Conservation (phyloP, 2,329 filamentous ascomycete species). For the Pseudogymnoascus sp. region DNA sequence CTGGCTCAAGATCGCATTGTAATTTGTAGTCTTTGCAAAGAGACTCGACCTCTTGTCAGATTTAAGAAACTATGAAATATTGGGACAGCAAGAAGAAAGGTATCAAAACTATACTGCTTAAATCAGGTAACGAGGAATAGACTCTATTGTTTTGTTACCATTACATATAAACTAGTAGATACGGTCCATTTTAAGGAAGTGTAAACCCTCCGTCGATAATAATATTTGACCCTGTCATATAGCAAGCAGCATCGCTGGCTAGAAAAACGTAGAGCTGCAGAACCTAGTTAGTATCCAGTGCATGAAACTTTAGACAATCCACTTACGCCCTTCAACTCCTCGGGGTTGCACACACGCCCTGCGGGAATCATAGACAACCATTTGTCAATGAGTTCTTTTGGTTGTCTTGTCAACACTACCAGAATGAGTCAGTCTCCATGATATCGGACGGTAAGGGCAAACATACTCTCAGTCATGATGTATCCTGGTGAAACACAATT, state of each 20-base stretch:
- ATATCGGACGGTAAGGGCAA: neutral
- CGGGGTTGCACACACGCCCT: slow-evolving; percentile 14
- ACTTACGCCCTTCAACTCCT: slow-evolving; percentile 32
- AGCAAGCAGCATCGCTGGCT: slow-evolving; percentile 53
- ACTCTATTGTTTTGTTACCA: neutral
- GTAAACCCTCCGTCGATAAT: slow-evolving; percentile 26
- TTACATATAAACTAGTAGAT: neutral
- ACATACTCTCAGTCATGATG: slow-evolving; percentile 6
- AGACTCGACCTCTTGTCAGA: neutral
- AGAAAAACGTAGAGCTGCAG: slow-evolving; percentile 40
- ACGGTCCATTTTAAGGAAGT: slow-evolving; percentile 16
- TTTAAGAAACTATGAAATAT: neutral
- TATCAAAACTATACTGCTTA: neutral
- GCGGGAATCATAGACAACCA: slow-evolving; percentile 18
- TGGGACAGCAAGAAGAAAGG: neutral
- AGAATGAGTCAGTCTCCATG: neutral
- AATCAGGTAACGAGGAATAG: neutral
- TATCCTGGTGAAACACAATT: slow-evolving; percentile 34
- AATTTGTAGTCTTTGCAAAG: neutral
- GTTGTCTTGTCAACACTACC: neutral
- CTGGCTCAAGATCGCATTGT: neutral
- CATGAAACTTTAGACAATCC: neutral
- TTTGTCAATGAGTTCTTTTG: neutral
- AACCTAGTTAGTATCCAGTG: neutral
- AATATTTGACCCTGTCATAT: slow-evolving; percentile 40